Conservation (phyloP, 768 basidiomycete species). For the Serendipita sp. region DNA sequence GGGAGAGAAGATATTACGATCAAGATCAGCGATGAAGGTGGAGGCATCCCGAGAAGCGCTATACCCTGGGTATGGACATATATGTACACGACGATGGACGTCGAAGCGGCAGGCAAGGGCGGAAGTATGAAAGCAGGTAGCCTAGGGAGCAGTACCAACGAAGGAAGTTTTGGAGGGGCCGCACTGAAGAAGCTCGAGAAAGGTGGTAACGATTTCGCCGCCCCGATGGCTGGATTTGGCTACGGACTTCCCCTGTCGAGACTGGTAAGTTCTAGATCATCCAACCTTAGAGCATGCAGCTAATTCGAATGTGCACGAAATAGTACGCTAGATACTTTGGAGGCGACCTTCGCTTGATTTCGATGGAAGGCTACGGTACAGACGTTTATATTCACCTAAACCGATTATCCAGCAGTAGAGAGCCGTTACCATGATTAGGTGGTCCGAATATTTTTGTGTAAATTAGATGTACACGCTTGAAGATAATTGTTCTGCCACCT, state of each 20-base stretch:
- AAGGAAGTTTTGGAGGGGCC: slow-evolving; percentile 54
- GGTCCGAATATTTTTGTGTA: background rate
- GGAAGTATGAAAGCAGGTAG: slow-evolving; percentile 21
- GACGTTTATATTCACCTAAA: slow-evolving; percentile 90
- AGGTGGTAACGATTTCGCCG: slow-evolving; percentile 70
- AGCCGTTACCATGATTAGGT: slow-evolving; percentile 42
- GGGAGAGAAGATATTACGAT: slow-evolving; percentile 98
- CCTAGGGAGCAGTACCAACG: slow-evolving; percentile 20
- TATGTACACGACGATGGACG: slow-evolving; percentile 79
- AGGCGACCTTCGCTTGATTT: slow-evolving; percentile 79
- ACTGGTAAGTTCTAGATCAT: slow-evolving; percentile 37
- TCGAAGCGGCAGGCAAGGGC: slow-evolving; percentile 6
- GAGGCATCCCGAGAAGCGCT: slow-evolving; percentile 69
- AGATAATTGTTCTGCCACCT: too few species aligned
- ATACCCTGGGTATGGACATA: slow-evolving; percentile 98
- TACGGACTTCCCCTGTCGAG: slow-evolving; percentile 87
- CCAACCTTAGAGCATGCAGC: background rate
- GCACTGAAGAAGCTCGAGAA: slow-evolving; percentile 33
- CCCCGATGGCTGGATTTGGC: slow-evolving; percentile 94
- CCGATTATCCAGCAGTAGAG: slow-evolving; percentile 62
- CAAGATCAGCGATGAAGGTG: slow-evolving; percentile 96
- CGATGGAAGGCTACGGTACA: slow-evolving; percentile 97
- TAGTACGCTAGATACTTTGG: slow-evolving; percentile 94
- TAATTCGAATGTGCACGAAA: background rate
- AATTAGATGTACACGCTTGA: too few species aligned